phyloP scores from a whole-genome alignment of 768 basidiomycete genomes.

The Tylopilus subfusipes region DNA sequence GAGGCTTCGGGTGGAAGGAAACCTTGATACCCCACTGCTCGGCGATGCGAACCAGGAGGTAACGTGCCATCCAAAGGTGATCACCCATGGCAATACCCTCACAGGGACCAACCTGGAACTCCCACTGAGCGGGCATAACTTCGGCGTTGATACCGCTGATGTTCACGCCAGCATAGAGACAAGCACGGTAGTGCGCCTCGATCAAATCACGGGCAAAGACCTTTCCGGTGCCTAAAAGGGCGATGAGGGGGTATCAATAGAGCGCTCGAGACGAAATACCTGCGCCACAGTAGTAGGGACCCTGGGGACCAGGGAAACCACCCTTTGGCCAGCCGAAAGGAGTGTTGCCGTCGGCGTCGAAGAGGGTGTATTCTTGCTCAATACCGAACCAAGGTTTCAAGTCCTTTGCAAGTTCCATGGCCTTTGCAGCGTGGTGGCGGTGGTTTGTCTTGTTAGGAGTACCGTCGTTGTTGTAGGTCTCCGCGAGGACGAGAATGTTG shows the following conservation, averaged over 20 bases:
- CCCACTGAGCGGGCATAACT: constrained; percentile 99
- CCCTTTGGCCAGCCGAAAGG: constrained; percentile 98
- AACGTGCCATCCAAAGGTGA: constrained; percentile 99
- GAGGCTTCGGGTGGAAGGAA: constrained; percentile 99
- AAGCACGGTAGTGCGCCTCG: constrained; percentile 98
- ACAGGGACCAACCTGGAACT: constrained; percentile 99
- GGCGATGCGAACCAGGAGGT: constrained; percentile 90
- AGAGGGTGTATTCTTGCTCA: constrained; percentile 98
- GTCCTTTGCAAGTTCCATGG: constrained; percentile 89
- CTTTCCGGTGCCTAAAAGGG: constrained; percentile 77
- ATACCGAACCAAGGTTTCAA: constrained; percentile 92
- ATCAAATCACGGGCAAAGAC: constrained; percentile 98
- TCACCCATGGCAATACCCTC: constrained; percentile 98
- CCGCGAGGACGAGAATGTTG: constrained; percentile 96
- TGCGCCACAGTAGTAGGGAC: constrained; percentile 99
- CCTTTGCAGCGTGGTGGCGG: constrained; percentile 91
- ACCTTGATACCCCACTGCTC: constrained; percentile 98
- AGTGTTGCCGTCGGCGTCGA: constrained; percentile 77
- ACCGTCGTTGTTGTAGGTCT: constrained; percentile 98
- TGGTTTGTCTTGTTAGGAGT: constrained; percentile 96
- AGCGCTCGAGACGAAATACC: constrained; percentile 42
- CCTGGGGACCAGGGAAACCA: constrained; percentile 99
- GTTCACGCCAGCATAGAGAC: constrained; percentile 92
- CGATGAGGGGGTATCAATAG: constrained; percentile 3
- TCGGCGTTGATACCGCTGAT: constrained; percentile 99